A percentile compares a stretch with the other conserved stretches of the same genome.
Evolutionary conservation across 495 filamentous ascomycete genomes (phyloP).

Genomic region (Xylaria intraflava): DNA sequence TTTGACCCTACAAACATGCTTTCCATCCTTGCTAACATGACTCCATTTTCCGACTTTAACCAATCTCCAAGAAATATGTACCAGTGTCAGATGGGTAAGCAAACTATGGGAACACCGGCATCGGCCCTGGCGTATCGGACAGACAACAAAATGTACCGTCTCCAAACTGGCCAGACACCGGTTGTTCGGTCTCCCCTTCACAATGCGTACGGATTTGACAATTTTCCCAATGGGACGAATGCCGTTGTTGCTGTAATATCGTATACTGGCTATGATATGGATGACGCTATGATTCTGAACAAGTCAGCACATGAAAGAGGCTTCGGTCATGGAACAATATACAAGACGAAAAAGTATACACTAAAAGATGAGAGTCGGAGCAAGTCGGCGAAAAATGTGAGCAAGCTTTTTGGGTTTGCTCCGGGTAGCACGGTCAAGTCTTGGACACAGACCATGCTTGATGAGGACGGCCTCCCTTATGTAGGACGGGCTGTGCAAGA

Average conservation of each 20-base stretch:
- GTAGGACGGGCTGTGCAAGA: conserved; percentile 68
- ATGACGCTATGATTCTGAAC: conserved; percentile 99
- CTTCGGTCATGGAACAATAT: conserved; percentile 94
- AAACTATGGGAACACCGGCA: conserved; percentile 95
- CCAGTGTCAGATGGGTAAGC: conserved; percentile 99
- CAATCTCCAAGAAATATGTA: conserved; percentile 99
- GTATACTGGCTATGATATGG: conserved; percentile 99
- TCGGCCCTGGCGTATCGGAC: conserved; percentile 79
- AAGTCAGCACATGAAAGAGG: conserved; percentile 95
- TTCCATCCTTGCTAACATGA: conserved; percentile 97
- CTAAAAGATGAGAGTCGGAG: conserved; percentile 64
- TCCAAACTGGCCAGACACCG: conserved; percentile 94
- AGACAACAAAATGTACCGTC: conserved; percentile 92
- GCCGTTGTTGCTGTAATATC: conserved; percentile 96
- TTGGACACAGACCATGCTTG: conserved; percentile 60
- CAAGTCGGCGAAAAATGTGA: conserved; percentile 48
- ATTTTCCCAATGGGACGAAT: conserved; percentile 97
- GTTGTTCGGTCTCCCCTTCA: conserved; percentile 87
- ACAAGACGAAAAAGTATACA: conserved; percentile 88
- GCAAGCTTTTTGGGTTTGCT: conserved; percentile 80
- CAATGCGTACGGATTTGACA: conserved; percentile 94
- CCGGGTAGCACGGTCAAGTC: conserved; percentile 59
- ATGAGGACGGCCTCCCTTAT: conserved; percentile 78
- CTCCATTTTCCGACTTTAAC: conserved; percentile 97
- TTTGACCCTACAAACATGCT: conserved; percentile 94